Evolutionary conservation across 345 rosid genomes (phyloP), one percentile per base, ranked within the genome.

Genomic region (Pelargonium nanum): DNA sequence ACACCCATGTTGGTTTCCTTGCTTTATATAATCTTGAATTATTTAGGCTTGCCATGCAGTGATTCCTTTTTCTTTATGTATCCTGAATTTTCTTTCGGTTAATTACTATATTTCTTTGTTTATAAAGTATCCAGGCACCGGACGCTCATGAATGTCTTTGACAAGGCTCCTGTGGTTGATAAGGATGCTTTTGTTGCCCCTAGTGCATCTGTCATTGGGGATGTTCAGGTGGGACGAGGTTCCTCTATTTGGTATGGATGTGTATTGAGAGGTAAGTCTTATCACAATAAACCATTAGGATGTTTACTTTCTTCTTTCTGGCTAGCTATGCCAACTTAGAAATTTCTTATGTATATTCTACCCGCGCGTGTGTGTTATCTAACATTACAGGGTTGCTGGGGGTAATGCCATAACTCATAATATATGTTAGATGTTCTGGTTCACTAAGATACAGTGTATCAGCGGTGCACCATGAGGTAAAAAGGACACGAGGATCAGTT

Each of bases 191-290:
- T 91, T 66, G 87, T 91, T 55, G 98, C 96, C 28, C 98, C 98
- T 4, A 81, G 89, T 58, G 95, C 98, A 10, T 91, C 95, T 22
- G 53, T 91, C 68, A 71, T 74, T 62, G 98, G 98, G 51, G 82
- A 88, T 71, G 89, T 87, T 61, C 84, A 65, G 58, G 79, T 87
- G 17, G 93, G 96, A 48, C 72, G 80, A 51, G 86, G 84, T 65
- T 88, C 97, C 53, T 91, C 97, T 64, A 77, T 91, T 61, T 88
- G 96, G 97, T 91, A 91, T 77, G 96, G 96, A n/a, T 86, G 91
- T 72, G 96, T 91, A 57, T 68, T 91, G 68, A 84, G 96, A 84
- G 97, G 96, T 88, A 76, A 64, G 62, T 59, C 16, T 20, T 50
- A 6, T 20, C 19, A 8, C 7, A 3, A 6, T 61, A 20, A 25